Conservation (phyloP, 2,329 filamentous ascomycete species). For the Pseudogymnoascus destructans region DNA sequence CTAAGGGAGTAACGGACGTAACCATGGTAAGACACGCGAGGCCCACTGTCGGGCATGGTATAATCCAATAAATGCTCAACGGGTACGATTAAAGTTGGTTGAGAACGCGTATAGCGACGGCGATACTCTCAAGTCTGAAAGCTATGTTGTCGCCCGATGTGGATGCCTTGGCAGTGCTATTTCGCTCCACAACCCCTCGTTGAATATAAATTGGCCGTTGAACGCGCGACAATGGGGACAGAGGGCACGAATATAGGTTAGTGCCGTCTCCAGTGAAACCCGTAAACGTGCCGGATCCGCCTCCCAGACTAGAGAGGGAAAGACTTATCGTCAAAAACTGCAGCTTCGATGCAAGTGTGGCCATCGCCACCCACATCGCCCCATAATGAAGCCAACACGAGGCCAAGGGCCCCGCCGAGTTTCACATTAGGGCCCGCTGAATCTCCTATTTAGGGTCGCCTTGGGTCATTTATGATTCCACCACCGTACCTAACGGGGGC, state of each 20-base stretch:
- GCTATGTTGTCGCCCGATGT: background rate
- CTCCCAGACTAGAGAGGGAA: background rate
- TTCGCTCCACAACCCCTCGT: background rate
- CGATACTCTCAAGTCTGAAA: background rate
- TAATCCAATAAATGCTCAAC: background rate
- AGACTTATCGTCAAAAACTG: background rate
- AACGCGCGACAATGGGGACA: background rate
- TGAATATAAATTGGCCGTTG: background rate
- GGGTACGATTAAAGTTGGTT: background rate
- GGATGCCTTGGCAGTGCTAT: background rate
- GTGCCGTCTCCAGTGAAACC: background rate
- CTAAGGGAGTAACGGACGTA: background rate
- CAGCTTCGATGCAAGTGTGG: background rate
- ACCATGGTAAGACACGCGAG: background rate
- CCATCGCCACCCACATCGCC: background rate
- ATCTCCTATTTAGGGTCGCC: background rate
- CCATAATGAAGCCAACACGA: background rate
- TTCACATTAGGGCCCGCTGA: background rate
- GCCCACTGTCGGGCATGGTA: background rate
- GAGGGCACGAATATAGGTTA: background rate
- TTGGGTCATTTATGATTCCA: background rate
- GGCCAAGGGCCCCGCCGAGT: background rate
- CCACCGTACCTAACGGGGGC: too few species aligned
- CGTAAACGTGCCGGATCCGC: conserved; percentile 6
- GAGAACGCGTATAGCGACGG: background rate